Evolutionary conservation across 2,329 filamentous ascomycete species (phyloP).

Genomic region (Botrytis aclada): DNA sequence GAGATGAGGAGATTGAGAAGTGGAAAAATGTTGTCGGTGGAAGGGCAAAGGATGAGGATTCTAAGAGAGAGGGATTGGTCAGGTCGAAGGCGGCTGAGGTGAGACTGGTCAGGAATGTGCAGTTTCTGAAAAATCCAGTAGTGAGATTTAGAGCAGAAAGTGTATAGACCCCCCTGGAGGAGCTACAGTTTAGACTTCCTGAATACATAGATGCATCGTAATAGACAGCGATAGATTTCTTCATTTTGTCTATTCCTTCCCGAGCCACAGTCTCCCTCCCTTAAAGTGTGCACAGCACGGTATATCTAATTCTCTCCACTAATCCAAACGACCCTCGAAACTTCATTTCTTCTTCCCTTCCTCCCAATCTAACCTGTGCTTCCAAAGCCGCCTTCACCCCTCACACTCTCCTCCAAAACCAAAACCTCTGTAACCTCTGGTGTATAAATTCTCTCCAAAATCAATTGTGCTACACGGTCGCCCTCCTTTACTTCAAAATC

Average conservation of each 20-base stretch:
- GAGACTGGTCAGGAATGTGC: slow-evolving; percentile 72
- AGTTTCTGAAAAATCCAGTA: slow-evolving; percentile 63
- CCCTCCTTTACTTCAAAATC: slow-evolving; percentile 82
- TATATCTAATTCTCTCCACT: background rate
- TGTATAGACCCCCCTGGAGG: slow-evolving; percentile 35
- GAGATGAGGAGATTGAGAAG: slow-evolving; percentile 60
- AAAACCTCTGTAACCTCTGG: slow-evolving; percentile 88
- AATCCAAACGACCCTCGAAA: slow-evolving; percentile 1
- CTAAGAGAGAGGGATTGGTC: slow-evolving; percentile 56
- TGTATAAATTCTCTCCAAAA: slow-evolving; percentile 91
- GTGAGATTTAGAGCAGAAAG: slow-evolving; percentile 59
- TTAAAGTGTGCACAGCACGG: background rate
- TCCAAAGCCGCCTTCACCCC: slow-evolving; percentile 87
- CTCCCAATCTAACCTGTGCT: slow-evolving; percentile 62
- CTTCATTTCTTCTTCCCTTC: background rate
- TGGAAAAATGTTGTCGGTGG: slow-evolving; percentile 46
- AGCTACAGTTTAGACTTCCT: background rate
- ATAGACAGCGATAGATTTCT: background rate
- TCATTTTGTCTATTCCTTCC: background rate
- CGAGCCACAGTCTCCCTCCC: background rate
- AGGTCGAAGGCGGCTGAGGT: slow-evolving; percentile 86
- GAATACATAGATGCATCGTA: background rate
- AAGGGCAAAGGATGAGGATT: slow-evolving; percentile 41
- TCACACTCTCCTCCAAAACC: slow-evolving; percentile 83
- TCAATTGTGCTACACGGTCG: slow-evolving; percentile 88